These are phyloP conservation scores for Phoma herbarum DNA, from an alignment of 2,329 filamentous ascomycete species.

Conservation along the genomic window DNA sequence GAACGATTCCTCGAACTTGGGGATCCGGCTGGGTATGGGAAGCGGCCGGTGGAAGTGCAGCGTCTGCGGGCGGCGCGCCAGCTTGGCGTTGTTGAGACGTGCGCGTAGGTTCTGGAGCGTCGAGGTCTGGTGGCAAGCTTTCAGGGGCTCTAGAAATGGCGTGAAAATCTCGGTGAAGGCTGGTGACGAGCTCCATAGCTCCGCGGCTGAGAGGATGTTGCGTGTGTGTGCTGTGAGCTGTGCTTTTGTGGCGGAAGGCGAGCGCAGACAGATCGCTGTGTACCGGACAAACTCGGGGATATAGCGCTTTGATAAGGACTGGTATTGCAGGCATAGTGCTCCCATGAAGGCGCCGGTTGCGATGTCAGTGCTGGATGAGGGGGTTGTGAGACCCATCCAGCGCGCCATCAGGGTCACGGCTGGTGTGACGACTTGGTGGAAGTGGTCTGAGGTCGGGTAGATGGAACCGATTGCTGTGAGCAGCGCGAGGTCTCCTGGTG, in stretches of 20 bases:
- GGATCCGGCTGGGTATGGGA: slow-evolving; percentile 85
- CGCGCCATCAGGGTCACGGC: slow-evolving; percentile 84
- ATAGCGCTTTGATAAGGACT: slow-evolving; percentile 83
- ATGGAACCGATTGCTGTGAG: slow-evolving; percentile 83
- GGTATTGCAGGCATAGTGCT: slow-evolving; percentile 82
- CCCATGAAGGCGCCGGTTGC: slow-evolving; percentile 80
- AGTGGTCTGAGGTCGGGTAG: slow-evolving; percentile 96
- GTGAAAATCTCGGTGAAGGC: slow-evolving; percentile 82
- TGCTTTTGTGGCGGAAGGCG: slow-evolving; percentile 49
- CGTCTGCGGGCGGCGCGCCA: slow-evolving; percentile 78
- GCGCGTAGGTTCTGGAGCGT: slow-evolving; percentile 70
- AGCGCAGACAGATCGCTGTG: slow-evolving; percentile 72
- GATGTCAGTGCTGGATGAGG: slow-evolving; percentile 71
- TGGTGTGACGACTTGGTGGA: slow-evolving; percentile 93
- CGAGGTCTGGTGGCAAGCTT: slow-evolving; percentile 44
- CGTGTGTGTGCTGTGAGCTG: slow-evolving; percentile 70
- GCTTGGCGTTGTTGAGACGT: slow-evolving; percentile 68
- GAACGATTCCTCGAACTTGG: slow-evolving; percentile 96
- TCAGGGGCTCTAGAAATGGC: slow-evolving; percentile 59
- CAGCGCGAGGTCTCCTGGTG: slow-evolving; percentile 79
- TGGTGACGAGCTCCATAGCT: slow-evolving; percentile 76
- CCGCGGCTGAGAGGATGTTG: slow-evolving; percentile 72
- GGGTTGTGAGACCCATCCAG: slow-evolving; percentile 80
- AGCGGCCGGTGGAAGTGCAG: slow-evolving; percentile 90
- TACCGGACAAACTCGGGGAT: slow-evolving; percentile 90